These are phyloP conservation scores for Calonectria naviculata DNA, from an alignment of 2,329 filamentous ascomycete species.

Conservation along the genomic window DNA sequence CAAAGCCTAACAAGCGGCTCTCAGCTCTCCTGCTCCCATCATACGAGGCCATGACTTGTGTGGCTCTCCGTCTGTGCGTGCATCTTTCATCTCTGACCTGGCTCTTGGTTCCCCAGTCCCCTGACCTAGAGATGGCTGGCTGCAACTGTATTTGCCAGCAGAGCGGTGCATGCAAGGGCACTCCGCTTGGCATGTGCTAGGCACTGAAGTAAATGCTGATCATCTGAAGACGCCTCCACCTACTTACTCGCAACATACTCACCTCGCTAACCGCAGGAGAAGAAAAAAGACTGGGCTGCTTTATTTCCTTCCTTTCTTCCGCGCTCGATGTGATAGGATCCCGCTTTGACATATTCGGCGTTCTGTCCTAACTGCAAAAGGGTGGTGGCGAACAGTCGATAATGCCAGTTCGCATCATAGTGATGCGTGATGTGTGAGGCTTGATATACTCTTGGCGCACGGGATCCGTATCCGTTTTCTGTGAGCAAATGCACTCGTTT, in stretches of 20 bases:
- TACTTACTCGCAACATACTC: not conserved
- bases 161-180: conserved; percentile 13
- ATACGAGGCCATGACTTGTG: conserved; percentile 10
- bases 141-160: conserved; percentile 12
- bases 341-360: not conserved
- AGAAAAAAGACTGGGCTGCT: not conserved
- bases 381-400: not conserved
- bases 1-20: not conserved
- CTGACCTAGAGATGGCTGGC: not conserved
- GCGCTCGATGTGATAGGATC: not conserved
- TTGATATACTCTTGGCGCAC: not conserved
- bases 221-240: not conserved
- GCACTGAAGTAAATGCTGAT: not conserved
- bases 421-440: not conserved
- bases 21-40: conserved; percentile 6
- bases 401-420: not conserved
- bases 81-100: conserved; percentile 7
- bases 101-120: conserved; percentile 10
- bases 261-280: not conserved
- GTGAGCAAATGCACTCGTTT: not conserved
- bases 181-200: not conserved
- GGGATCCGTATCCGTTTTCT: not conserved
- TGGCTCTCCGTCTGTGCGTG: not conserved
- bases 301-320: not conserved
- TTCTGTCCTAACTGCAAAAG: not conserved